Evolutionary conservation across 352 stramenopile species (phyloP), one percentile per base, ranked within the genome.

Genomic region (Phytophthora europaea): DNA sequence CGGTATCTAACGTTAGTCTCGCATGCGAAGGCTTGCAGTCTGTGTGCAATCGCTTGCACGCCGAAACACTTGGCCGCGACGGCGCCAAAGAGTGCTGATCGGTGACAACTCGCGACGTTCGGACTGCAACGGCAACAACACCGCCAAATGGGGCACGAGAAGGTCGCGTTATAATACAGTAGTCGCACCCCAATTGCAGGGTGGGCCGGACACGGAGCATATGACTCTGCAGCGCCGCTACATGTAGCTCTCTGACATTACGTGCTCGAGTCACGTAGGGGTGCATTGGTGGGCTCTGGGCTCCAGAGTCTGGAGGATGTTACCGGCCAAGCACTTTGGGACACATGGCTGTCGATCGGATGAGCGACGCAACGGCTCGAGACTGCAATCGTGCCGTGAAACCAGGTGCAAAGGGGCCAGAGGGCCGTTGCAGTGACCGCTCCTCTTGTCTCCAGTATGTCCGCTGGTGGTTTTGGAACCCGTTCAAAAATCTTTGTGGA

Each of bases 31-130:
- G 43, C 47, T 65, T 65, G 31, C 59, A 55, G 20, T 33, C 9
- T 4, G 20, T 13, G 16, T 36, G 51, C 51, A 57, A 26, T 38
- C 55, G 45, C 20, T 60, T 60, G 45, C 31, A 68, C 40, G 51
- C 26, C 7, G 12, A 68, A 73, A 73, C 70, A 64, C 65, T 73
- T 74, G 70, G 57, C 60, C 65, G 61, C 22, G 55, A 61, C 50
- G 52, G 58, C 63, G 48, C 51, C 22, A 48, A 54, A n/a, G 59
- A 12, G 38, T 18, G 28, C 38, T 64, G 66, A 61, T 20, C 4
- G 57, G 66, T 51, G 43, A 31, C 67, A 64, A 33, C 40, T 51
- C 36, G 31, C 50, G 43, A 76, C 51, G 18, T 72, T 54, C 68
- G 62, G 57, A 56, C 43, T 40, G 26, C 20, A 22, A 22, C 62